Evolutionary conservation across 2,329 filamentous ascomycete genomes (phyloP).

Genomic region (Tothia fuscella): DNA sequence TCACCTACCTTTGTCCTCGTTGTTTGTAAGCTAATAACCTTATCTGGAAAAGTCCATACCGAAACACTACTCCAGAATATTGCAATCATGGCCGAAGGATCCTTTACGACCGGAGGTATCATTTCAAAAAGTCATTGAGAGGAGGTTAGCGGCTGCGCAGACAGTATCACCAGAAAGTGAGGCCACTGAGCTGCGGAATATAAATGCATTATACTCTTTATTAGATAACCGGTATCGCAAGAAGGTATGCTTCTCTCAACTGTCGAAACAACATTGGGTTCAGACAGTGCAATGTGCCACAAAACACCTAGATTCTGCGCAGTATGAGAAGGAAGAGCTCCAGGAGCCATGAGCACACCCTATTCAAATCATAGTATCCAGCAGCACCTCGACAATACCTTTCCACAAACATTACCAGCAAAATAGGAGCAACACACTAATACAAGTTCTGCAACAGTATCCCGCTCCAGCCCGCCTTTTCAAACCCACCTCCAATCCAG

Average conservation of each 20-base stretch:
- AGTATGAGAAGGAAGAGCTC: too few relatives aligned
- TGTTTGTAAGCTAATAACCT: too few relatives aligned
- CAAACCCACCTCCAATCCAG: slow-evolving; percentile 37
- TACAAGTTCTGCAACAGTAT: slow-evolving; percentile 26
- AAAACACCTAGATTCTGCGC: not conserved
- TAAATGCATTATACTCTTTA: slow-evolving; percentile 49
- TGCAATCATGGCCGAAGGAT: slow-evolving; percentile 39
- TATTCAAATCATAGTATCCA: not conserved
- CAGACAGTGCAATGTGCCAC: not conserved
- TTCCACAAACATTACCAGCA: not conserved
- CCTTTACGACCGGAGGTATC: slow-evolving; percentile 35
- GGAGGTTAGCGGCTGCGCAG: slow-evolving; percentile 22
- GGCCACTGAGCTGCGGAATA: slow-evolving; percentile 29
- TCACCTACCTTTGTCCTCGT: not conserved
- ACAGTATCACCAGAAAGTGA: not conserved
- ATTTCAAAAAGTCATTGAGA: slow-evolving; percentile 32
- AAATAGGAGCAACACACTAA: slow-evolving; percentile 5
- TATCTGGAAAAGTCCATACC: slow-evolving; percentile 21
- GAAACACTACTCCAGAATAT: slow-evolving; percentile 39
- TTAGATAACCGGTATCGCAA: slow-evolving; percentile 46
- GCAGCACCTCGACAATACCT: not conserved
- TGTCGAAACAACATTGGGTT: too few relatives aligned
- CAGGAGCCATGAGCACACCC: too few relatives aligned
- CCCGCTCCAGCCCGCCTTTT: slow-evolving; percentile 36
- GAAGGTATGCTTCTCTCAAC: slow-evolving; percentile 16